Evolutionary conservation across 2,329 filamentous ascomycete species (phyloP), one percentile per base, ranked within the genome.

Genomic region (Arthroderma sp.): DNA sequence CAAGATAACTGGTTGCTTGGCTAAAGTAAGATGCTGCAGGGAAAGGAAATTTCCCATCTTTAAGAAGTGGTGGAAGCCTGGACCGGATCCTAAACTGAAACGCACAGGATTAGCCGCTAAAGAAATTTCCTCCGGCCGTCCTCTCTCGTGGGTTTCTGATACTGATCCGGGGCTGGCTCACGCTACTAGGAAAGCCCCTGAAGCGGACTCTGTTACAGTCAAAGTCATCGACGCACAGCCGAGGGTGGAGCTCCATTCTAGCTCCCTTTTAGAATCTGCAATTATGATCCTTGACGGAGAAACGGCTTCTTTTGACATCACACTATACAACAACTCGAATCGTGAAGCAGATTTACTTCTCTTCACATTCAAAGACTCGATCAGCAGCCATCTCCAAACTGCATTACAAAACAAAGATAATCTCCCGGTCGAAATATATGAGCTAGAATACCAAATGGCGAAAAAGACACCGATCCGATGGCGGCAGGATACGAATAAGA

Each of bases 221-320:
- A 85, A 77, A 43, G 85, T 94, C 27, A 87, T 95, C 46, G 73
- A 79, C 2, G 71, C 78, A 38, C 86, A 95, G 59, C 91, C 91
- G 4, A 66, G 85, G 3, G 68, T 96, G 3, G 67, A 80, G 3
- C 73, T 95, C 15, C 81, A 84, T 56, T 80, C 80, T 5, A 83
- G 81, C 3, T 85, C 82, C 8, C 71, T 95, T 1, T 77, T 83
- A 0, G 88, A 95, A 56, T 85, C 83, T 22, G 84, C 86, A 6
- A 69, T 94, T 32, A 95, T 94, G 87, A 74, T 98, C 7, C 71
- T 98, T 4, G 89, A 96, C 65, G 91, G 91, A 37, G 89, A 98
- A 62, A 76, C 75, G 22, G 81, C 80, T 53, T 69, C 70, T 0
- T 93, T 96, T 57, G 81, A 77, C 0, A 73, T 95, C 10, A 88